phyloP scores from a whole-genome alignment of 1,139 yeast genomes.

The Blastobotrys capitulatus region DNA sequence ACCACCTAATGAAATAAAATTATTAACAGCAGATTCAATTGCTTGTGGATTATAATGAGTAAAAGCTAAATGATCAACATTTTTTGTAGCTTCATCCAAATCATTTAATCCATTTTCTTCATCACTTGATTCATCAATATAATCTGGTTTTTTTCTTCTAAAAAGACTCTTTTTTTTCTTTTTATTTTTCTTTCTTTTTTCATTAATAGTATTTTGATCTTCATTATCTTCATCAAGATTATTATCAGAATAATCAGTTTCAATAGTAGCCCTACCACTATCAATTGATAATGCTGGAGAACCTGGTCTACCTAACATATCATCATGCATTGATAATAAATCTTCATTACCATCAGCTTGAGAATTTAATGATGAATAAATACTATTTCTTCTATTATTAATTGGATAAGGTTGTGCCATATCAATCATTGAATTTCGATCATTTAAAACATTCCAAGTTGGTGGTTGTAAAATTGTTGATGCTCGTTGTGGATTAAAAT shows the following conservation, averaged over 20 bases:
- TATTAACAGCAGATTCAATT: constrained; percentile 16
- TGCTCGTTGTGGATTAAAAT: constrained; percentile 14
- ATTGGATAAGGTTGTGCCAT: constrained; percentile 13
- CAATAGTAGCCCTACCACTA: constrained; percentile 29
- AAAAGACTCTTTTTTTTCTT: constrained; percentile 2
- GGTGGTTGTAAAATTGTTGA: constrained; percentile 18
- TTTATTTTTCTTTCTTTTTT: constrained; percentile 5
- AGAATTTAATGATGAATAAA: constrained; percentile 1
- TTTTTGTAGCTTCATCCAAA: constrained; percentile 11
- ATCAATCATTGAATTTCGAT: constrained; percentile 11
- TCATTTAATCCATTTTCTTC: constrained; percentile 17
- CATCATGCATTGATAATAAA: constrained; percentile 1
- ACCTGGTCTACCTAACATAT: constrained; percentile 10
- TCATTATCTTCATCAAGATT: constrained; percentile 12
- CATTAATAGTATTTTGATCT: constrained; percentile 6
- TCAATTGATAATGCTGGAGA: constrained; percentile 23
- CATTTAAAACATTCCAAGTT: constrained; percentile 16
- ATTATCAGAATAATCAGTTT: constrained; percentile 21
- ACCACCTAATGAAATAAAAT: constrained; percentile 11
- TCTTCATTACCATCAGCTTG: neutral
- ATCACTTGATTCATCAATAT: constrained; percentile 15
- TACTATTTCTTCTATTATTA: neutral
- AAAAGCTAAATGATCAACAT: constrained; percentile 29
- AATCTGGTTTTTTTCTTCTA: constrained; percentile 12
- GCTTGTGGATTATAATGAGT: constrained; percentile 27